Conservation (phyloP, 148 eudicot species). For the Selenicereus undatus region DNA sequence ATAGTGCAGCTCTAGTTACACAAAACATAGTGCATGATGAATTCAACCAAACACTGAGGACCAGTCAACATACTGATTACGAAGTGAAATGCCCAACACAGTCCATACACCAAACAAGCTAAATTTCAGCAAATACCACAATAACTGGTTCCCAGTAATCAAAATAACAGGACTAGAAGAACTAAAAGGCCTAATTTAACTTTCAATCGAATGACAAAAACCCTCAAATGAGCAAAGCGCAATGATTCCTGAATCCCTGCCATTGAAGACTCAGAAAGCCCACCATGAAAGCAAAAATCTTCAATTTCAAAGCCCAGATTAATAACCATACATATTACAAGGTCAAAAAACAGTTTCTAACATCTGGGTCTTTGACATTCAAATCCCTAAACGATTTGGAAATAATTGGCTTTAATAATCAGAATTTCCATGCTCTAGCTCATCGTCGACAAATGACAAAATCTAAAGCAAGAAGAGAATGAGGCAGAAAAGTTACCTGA, state of each 20-base stretch:
- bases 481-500: background rate
- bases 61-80: background rate
- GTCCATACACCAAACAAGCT: background rate
- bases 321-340: background rate
- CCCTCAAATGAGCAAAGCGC: background rate
- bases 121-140: background rate
- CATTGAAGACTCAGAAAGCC: background rate
- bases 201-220: background rate
- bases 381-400: background rate
- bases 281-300: background rate
- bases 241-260: background rate
- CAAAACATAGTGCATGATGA: background rate
- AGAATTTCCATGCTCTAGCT: background rate
- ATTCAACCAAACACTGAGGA: no score
- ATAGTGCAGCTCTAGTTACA: background rate
- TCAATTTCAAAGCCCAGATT: background rate
- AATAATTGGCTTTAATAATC: background rate
- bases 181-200: background rate
- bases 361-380: background rate
- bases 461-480: background rate
- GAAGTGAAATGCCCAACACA: slow-evolving; percentile 1
- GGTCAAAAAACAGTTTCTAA: background rate
- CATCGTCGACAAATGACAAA: background rate
- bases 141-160: background rate
- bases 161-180: background rate